These are phyloP conservation scores for Ascochyta clinopodiicola DNA, from an alignment of 2,329 filamentous ascomycete genomes.

Conservation along the genomic window DNA sequence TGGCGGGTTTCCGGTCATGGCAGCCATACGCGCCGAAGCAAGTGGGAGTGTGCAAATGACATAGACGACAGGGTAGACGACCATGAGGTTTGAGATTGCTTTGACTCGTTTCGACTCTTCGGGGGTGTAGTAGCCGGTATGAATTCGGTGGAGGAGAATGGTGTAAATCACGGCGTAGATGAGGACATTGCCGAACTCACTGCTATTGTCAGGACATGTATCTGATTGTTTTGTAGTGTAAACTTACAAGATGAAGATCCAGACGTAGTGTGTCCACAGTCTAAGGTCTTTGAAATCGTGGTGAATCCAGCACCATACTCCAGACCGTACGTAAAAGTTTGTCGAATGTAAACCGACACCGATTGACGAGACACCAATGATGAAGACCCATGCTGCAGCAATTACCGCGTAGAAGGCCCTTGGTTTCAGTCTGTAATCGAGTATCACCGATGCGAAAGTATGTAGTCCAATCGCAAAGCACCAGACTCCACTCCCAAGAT, in stretches of 20 bases:
- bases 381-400: slow-evolving; percentile 62
- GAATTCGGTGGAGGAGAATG: slow-evolving; percentile 49
- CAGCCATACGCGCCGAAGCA: slow-evolving; percentile 67
- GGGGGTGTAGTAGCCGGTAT: slow-evolving; percentile 44
- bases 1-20: slow-evolving; percentile 62
- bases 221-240: too few species aligned
- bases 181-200: slow-evolving; percentile 58
- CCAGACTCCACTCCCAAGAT: slow-evolving; percentile 71
- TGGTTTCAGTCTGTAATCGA: slow-evolving; percentile 60
- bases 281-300: slow-evolving; percentile 61
- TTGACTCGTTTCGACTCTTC: slow-evolving; percentile 45
- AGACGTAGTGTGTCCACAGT: slow-evolving; percentile 68
- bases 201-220: slow-evolving; percentile 7
- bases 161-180: slow-evolving; percentile 56
- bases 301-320: slow-evolving; percentile 73
- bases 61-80: slow-evolving; percentile 73
- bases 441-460: slow-evolving; percentile 69
- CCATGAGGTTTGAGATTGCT: slow-evolving; percentile 62
- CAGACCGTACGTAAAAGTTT: slow-evolving; percentile 67
- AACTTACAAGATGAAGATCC: slow-evolving; percentile 62
- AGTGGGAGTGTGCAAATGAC: slow-evolving; percentile 72
- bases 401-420: slow-evolving; percentile 60
- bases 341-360: slow-evolving; percentile 54
- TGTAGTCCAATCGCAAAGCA: slow-evolving; percentile 71
- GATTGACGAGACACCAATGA: slow-evolving; percentile 63